Base-by-base conservation (phyloP, 495 filamentous ascomycete genomes). In the Thozetella sp. region DNA sequence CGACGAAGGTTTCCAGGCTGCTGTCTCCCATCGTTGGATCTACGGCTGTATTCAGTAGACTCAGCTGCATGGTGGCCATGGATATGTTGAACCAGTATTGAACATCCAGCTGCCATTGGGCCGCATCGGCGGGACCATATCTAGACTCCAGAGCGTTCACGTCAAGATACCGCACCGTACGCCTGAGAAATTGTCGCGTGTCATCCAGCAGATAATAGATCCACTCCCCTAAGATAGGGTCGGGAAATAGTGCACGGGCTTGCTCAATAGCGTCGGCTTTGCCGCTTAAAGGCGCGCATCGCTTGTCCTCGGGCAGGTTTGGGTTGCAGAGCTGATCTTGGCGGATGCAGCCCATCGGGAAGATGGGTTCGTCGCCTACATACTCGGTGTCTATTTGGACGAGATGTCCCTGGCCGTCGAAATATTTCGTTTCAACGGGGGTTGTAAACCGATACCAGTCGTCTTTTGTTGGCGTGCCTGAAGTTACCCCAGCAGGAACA, bases 241-340 rank as follows among this genome's bases (percentile, higher is more conserved):
- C 27, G 25, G 17, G 17, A 23, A 59, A 56, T 26, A 54, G 15
- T 54, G 48, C 9, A 40, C 26, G 30, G 15, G 30, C 30, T 15
- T 20, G 17, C 20, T 12, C 25, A 10, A 1, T 12, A 25, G 50
- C 56, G 50, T 57, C 55, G 6, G 25, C 1, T 2, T 3, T 20
- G 17, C 23, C 12, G 4, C 26, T 30, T 1, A 51, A 25, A 22
- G 22, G 25, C 4, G 25, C 24, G 53, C 55, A 63, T 20, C 30
- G 46, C 20, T 15, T 54, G 2, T 13, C 25, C 3, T 54, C 25
- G 10, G 52, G 52, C 10, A 26, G 22, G n/a, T 27, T 27, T 10
- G 55, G 48, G 22, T 37, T 23, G 46, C 60, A 63, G 19, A 46
- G 25, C 23, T 63, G 55, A 20, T 26, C 24, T 27, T 59, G 60